Conservation (phyloP, 345 rosid genomes). For the Excoecaria agallocha region DNA sequence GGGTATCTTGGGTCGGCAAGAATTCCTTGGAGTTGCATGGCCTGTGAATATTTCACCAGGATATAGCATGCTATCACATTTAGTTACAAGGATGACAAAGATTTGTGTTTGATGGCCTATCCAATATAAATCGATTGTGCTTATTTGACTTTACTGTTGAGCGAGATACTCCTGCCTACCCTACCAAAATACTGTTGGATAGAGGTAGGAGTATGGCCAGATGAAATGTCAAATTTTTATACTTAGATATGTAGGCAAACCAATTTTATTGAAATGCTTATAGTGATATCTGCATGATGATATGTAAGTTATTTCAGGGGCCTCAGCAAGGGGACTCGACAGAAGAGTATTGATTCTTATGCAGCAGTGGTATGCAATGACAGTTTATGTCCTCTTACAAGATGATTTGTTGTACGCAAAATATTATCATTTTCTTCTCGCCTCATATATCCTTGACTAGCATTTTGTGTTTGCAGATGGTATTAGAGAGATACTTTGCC, state of each 20-base stretch:
- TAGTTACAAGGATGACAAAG: not conserved
- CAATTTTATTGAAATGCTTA: not conserved
- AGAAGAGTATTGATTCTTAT: slow-evolving; percentile 61
- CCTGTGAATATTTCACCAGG: not conserved
- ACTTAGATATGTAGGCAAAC: not conserved
- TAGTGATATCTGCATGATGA: not conserved
- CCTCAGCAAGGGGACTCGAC: slow-evolving; percentile 52
- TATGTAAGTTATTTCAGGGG: slow-evolving; percentile 53
- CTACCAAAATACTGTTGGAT: not conserved
- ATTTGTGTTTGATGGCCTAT: not conserved
- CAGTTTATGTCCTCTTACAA: not conserved
- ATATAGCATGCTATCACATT: not conserved
- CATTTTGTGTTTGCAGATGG: slow-evolving; percentile 49
- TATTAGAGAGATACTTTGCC: slow-evolving; percentile 78
- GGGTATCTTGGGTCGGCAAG: too few species aligned
- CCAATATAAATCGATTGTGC: not conserved
- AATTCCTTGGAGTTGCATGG: not conserved
- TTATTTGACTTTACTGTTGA: too few species aligned
- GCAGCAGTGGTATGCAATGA: slow-evolving; percentile 66
- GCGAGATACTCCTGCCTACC: not conserved
- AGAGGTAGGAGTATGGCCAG: not conserved
- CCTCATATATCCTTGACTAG: not conserved
- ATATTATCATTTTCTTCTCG: not conserved
- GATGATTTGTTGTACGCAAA: not conserved
- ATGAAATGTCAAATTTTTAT: not conserved